Base-by-base conservation (phyloP, 169 alveolate genomes). In the Cystoisospora suis region DNA sequence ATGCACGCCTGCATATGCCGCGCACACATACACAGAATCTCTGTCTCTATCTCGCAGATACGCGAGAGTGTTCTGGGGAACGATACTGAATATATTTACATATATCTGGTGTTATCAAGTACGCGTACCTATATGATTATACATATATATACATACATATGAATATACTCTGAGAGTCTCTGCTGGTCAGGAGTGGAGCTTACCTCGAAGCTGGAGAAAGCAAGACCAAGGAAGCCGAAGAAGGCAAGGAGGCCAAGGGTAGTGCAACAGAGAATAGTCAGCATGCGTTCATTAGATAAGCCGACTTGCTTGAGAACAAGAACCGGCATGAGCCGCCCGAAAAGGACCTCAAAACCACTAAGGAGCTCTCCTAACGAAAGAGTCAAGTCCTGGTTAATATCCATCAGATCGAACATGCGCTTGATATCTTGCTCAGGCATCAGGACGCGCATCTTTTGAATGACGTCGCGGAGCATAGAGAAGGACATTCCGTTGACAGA, bases 361-460 rank as follows among this genome's bases (percentile, higher is more conserved):
- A 93, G 87, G 34, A 93, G 65, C 75, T 93, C 95, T 29, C 91
- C 92, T 4, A 93, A 44, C 38, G 91, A 91, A 17, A 93, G 88
- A 20, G 93, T 85, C 65, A 86, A 79, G 61, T 93, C 95, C 15
- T 92, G 95, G 89, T 93, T 93, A 72, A 93, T 61, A 58, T 93
- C 95, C 95, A 93, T 91, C 15, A 91, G 88, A 29, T 93, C 95
- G 61, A 93, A 93, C 95, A 93, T 91, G 79, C 95, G 91, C 58
- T 93, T 93, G 75, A 91, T 92, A 42, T 91, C 93, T 69, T 93
- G 90, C 42, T 92, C 95, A 32, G 95, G 95, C 45, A 93, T 80
- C 53, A 81, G 81, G 29, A 93, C 81, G 44, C 95, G 85, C 95
- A 93, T 93, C 81, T 93, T 91, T 36, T 92, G 90, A 53, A 93